A percentile compares a stretch with the other conserved stretches of the same genome.
Conservation (phyloP, 2,329 filamentous ascomycete genomes). For the Bertia moriformis region DNA sequence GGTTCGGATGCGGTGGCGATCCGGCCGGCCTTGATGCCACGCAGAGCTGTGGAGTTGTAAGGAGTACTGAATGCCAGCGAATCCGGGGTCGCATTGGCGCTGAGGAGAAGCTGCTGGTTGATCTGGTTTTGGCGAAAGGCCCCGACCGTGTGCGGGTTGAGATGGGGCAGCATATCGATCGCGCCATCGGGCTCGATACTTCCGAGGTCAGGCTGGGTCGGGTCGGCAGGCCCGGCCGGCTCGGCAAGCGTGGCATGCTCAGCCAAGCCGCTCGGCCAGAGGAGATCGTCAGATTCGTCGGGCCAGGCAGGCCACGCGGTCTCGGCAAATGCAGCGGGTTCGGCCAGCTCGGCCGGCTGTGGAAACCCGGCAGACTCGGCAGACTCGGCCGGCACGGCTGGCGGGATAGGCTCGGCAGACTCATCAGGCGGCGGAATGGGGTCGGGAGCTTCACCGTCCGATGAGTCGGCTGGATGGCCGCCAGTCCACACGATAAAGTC, state of each 20-base stretch:
- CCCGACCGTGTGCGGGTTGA: constrained; percentile 53
- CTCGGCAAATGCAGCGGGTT: too few species aligned
- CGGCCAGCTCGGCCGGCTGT: too few species aligned
- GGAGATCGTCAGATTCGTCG: too few species aligned
- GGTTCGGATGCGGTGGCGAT: constrained; percentile 51
- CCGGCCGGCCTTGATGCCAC: constrained; percentile 50
- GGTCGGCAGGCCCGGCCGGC: constrained; percentile 6
- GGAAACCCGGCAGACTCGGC: too few species aligned
- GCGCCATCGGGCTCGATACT: constrained; percentile 44
- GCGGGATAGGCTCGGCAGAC: too few species aligned
- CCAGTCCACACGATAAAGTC: constrained; percentile 61
- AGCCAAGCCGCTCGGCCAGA: too few species aligned
- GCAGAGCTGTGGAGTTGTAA: constrained; percentile 43
- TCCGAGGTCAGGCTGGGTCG: constrained; percentile 11
- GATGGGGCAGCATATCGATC: too few species aligned
- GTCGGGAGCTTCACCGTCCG: too few species aligned
- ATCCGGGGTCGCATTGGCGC: constrained; percentile 44
- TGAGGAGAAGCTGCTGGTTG: constrained; percentile 44
- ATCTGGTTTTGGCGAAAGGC: constrained; percentile 62
- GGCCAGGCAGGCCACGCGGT: constrained; percentile 8
- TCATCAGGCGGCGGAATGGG: too few species aligned
- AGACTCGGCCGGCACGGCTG: background rate
- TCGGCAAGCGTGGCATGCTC: constrained; percentile 7
- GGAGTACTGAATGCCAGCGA: constrained; percentile 47
- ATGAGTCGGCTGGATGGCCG: too few species aligned